phyloP scores from a whole-genome alignment of 2,329 filamentous ascomycete genomes.

The Epicoccum nigrum region DNA sequence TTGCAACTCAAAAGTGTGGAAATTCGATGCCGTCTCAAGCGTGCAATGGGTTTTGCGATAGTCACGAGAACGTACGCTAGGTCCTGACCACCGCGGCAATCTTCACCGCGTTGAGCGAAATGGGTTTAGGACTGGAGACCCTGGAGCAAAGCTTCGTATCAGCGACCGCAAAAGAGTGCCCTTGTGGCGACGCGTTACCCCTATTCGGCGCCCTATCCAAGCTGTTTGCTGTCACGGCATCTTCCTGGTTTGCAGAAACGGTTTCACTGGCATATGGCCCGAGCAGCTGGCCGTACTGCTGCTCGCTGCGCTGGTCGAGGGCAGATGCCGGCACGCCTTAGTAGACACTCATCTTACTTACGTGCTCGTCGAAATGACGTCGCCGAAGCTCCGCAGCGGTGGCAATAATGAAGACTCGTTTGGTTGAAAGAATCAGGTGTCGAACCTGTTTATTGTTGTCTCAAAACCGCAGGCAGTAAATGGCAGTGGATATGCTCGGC shows the following conservation, averaged over 20 bases:
- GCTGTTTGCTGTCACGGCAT: slow-evolving; percentile 9
- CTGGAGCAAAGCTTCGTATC: slow-evolving; percentile 4
- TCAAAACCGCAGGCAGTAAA: no score
- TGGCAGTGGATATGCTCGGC: neutral
- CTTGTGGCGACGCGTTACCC: slow-evolving; percentile 16
- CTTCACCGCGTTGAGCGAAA: slow-evolving; percentile 4
- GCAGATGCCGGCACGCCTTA: neutral
- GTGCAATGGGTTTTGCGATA: slow-evolving; percentile 7
- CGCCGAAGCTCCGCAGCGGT: neutral
- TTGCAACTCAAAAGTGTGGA: neutral
- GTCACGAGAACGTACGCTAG: slow-evolving; percentile 10
- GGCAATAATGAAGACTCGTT: neutral
- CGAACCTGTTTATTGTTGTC: no score
- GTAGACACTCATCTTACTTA: slow-evolving; percentile 3
- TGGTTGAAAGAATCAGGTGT: neutral
- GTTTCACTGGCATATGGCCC: neutral
- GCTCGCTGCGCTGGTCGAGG: slow-evolving; percentile 2
- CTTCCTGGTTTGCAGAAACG: slow-evolving; percentile 6
- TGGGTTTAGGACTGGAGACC: slow-evolving; percentile 1
- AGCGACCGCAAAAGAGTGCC: slow-evolving; percentile 1
- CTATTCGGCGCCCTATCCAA: slow-evolving; percentile 13
- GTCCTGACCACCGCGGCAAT: slow-evolving; percentile 1
- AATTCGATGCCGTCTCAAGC: slow-evolving; percentile 14
- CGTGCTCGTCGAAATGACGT: slow-evolving; percentile 4
- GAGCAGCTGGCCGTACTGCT: neutral